Conservation (phyloP, 768 basidiomycete genomes). For the Favolaschia claudopus region DNA sequence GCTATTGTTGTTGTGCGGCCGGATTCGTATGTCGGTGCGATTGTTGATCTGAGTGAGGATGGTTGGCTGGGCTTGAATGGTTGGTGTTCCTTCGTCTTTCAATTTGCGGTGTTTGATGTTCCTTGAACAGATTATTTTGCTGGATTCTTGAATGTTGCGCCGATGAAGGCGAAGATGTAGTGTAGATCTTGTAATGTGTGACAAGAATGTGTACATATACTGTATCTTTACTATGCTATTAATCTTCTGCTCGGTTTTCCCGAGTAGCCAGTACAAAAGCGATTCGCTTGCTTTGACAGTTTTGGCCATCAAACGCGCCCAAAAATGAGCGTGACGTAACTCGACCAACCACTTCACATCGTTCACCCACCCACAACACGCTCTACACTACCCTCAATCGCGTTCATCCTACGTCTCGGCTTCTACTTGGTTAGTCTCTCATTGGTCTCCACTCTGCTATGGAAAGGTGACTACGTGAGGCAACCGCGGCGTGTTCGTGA, state of each 20-base stretch:
- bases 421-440: background rate
- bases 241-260: too few species aligned
- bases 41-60: slow-evolving; percentile 34
- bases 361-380: background rate
- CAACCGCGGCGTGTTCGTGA: background rate
- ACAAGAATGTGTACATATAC: background rate
- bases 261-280: too few species aligned
- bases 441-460: slow-evolving; percentile 33
- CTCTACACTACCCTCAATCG: background rate
- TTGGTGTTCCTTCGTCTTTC: background rate
- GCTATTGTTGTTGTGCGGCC: slow-evolving; percentile 39
- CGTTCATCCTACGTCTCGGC: background rate
- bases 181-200: background rate
- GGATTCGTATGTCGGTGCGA: slow-evolving; percentile 39
- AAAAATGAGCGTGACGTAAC: too few species aligned
- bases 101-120: background rate
- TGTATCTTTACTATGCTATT: background rate
- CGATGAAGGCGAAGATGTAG: background rate
- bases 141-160: slow-evolving; percentile 17
- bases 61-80: slow-evolving; percentile 26
- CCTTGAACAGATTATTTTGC: slow-evolving; percentile 22
- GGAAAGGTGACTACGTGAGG: slow-evolving; percentile 50
- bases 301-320: too few species aligned
- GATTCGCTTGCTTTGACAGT: too few species aligned
- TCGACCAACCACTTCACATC: background rate